phyloP scores from a whole-genome alignment of 352 stramenopile genomes.

The Globisporangium middletonii region DNA sequence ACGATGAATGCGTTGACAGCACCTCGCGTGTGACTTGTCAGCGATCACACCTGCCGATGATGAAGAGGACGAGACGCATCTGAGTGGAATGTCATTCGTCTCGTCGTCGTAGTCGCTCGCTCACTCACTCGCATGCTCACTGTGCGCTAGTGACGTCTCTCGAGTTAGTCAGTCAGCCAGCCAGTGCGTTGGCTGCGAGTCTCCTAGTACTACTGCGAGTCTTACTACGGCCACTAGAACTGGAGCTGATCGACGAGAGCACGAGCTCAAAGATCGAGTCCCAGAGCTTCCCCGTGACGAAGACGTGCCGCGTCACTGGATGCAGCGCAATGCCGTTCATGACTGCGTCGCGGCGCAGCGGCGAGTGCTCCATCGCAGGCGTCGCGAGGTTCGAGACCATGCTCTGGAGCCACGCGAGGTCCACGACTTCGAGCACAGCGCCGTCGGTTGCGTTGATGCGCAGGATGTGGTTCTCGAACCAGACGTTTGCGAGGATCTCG shows the following conservation, averaged over 20 bases:
- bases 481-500: slow-evolving; percentile 85
- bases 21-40: slow-evolving; percentile 18
- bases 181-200: neutral
- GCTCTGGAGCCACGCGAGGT: slow-evolving; percentile 54
- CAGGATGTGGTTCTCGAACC: slow-evolving; percentile 71
- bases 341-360: slow-evolving; percentile 53
- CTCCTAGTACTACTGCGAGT: neutral
- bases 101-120: slow-evolving; percentile 11
- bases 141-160: neutral
- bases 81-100: slow-evolving; percentile 16
- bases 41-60: slow-evolving; percentile 14
- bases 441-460: slow-evolving; percentile 71
- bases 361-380: slow-evolving; percentile 34
- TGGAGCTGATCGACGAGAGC: slow-evolving; percentile 26
- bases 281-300: slow-evolving; percentile 79
- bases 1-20: slow-evolving; percentile 4
- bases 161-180: too few species aligned
- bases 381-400: slow-evolving; percentile 57
- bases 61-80: slow-evolving; percentile 7
- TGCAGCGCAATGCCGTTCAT: slow-evolving; percentile 89
- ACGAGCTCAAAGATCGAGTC: slow-evolving; percentile 81
- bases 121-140: slow-evolving; percentile 3
- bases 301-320: slow-evolving; percentile 48
- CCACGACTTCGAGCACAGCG: slow-evolving; percentile 58
- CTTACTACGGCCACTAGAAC: slow-evolving; percentile 12